Percentiles rank a stretch among this genome's conserved stretches.
phyloP scores from a whole-genome alignment of 139 green algal species.

The Chlorella vulgaris region DNA sequence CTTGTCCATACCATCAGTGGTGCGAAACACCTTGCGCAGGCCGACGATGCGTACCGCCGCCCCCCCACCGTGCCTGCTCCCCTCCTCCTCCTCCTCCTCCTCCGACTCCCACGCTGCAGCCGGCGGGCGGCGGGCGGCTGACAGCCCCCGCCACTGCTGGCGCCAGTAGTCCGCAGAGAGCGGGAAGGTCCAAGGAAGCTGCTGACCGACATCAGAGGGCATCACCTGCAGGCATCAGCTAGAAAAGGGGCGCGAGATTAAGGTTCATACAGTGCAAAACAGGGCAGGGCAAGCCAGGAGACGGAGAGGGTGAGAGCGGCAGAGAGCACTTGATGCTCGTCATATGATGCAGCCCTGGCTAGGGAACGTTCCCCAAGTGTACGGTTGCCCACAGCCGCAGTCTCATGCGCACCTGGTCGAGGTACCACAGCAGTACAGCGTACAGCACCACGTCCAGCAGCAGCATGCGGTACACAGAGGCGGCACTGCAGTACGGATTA shows the following conservation, averaged over 20 bases:
- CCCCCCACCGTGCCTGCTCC: not conserved
- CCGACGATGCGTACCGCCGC: slow-evolving; percentile 38
- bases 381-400: not conserved
- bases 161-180: slow-evolving; percentile 44
- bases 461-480: slow-evolving; percentile 64
- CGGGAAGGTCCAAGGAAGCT: slow-evolving; percentile 41
- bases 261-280: not conserved
- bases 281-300: not conserved
- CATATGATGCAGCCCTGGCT: too few species aligned
- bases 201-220: slow-evolving; percentile 41
- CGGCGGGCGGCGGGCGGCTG: not conserved
- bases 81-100: not conserved
- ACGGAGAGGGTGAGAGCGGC: not conserved
- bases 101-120: not conserved
- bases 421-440: slow-evolving; percentile 63
- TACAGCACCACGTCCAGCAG: slow-evolving; percentile 68
- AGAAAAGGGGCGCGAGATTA: not conserved
- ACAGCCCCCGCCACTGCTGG: not conserved
- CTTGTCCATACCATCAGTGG: slow-evolving; percentile 47
- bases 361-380: not conserved
- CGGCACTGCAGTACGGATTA: slow-evolving; percentile 35
- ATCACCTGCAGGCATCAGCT: slow-evolving; percentile 36
- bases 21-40: slow-evolving; percentile 47
- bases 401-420: slow-evolving; percentile 61
- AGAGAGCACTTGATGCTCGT: too few species aligned